A percentile compares a stretch with the other conserved stretches of the same genome.
These are phyloP conservation scores for Fusarium dimerum DNA, from an alignment of 2,329 filamentous ascomycete genomes.

Conservation along the genomic window DNA sequence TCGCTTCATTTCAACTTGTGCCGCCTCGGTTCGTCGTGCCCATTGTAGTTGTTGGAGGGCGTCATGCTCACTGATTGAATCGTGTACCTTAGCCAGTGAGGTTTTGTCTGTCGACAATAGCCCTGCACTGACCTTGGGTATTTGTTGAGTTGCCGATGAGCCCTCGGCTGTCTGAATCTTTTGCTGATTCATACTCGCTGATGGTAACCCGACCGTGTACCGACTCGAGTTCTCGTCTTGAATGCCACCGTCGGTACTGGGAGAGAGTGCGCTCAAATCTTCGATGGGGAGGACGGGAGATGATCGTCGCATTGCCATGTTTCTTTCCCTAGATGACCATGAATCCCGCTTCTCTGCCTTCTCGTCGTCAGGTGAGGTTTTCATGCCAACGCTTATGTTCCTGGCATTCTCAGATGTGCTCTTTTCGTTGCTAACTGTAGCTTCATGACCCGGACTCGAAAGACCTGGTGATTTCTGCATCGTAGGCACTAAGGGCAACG, in stretches of 20 bases:
- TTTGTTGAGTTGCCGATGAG: constrained; percentile 11
- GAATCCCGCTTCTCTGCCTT: neutral
- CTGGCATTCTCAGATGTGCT: neutral
- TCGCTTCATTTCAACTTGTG: constrained; percentile 4
- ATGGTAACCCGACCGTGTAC: constrained; percentile 53
- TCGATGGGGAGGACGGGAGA: constrained; percentile 51
- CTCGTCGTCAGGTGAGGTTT: neutral
- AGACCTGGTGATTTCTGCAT: neutral
- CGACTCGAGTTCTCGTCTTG: constrained; percentile 47
- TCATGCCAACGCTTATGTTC: neutral
- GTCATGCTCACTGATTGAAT: constrained; percentile 28
- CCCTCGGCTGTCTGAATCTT: constrained; percentile 40
- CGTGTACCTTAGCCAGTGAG: constrained; percentile 48
- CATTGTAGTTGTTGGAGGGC: constrained; percentile 9
- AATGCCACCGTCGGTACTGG: constrained; percentile 36
- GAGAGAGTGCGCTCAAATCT: constrained; percentile 32
- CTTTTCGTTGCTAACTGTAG: too few species aligned
- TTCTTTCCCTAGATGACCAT: constrained; percentile 2
- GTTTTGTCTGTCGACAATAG: constrained; percentile 29
- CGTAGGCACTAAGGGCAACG: neutral
- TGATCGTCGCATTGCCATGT: constrained; percentile 41
- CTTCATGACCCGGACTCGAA: neutral
- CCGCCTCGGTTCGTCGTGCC: constrained; percentile 11
- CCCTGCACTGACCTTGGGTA: constrained; percentile 7
- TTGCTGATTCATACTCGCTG: constrained; percentile 45